Evolutionary conservation across 108 stramenopile genomes (phyloP).

Genomic region (Chaetoceros tenuissimus): DNA sequence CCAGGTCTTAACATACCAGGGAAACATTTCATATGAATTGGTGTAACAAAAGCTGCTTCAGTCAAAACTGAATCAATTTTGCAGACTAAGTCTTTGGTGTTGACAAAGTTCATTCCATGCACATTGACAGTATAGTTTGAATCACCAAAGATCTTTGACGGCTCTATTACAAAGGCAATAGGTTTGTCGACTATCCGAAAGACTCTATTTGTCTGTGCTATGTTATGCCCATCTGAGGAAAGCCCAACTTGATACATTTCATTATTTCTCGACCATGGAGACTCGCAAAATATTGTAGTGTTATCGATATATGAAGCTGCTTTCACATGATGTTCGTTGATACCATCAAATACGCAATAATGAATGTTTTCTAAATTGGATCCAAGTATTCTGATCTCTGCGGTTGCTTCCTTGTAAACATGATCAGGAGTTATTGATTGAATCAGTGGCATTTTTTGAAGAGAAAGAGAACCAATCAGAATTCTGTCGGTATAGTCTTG

Average conservation of each 20-base stretch:
- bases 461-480: not conserved
- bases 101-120: not conserved
- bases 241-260: not conserved
- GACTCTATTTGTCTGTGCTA: not conserved
- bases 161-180: too few relatives aligned
- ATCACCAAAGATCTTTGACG: too few relatives aligned
- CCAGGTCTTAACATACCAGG: not conserved
- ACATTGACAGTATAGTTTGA: not conserved
- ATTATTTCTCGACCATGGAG: not conserved
- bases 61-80: not conserved
- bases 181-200: not conserved
- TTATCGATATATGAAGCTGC: not conserved
- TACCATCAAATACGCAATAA: not conserved
- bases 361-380: not conserved
- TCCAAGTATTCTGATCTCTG: not conserved
- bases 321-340: not conserved
- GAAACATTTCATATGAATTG: not conserved
- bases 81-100: not conserved
- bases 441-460: not conserved
- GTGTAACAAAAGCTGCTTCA: not conserved
- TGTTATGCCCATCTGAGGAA: not conserved
- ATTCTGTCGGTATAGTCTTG: not conserved
- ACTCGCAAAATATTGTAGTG: not conserved
- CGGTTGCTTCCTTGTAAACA: not conserved
- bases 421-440: not conserved